A percentile compares a stretch with the other conserved stretches of the same genome.
These are phyloP conservation scores for Wallacemonas sp. DNA, from an alignment of 208 protist species.

Conservation along the genomic window DNA sequence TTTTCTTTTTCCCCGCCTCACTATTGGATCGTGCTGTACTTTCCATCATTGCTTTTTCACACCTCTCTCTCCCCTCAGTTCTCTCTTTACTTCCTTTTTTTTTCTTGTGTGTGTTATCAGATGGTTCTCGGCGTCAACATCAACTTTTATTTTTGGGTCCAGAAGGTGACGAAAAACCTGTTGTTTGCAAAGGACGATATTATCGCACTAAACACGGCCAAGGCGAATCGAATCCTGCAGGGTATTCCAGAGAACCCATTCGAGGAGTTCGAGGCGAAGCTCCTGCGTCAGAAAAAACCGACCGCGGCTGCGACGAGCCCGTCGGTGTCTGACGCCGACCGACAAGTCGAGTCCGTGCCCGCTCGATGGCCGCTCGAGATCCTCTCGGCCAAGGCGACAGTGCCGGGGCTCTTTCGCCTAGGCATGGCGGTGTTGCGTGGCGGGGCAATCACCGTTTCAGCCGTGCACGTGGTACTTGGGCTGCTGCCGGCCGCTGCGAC, in stretches of 20 bases:
- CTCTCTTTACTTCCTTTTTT: conserved; percentile 3
- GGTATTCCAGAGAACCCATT: conserved; percentile 7
- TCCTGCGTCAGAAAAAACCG: not conserved
- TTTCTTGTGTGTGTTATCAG: not conserved
- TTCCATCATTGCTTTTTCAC: not conserved
- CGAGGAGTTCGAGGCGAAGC: conserved; percentile 9
- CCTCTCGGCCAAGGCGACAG: not conserved
- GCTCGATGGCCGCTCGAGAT: conserved; percentile 5
- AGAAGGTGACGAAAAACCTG: not conserved
- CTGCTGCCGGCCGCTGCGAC: not conserved
- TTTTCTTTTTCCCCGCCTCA: not conserved
- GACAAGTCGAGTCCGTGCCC: too few relatives aligned
- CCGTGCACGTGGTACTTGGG: not conserved
- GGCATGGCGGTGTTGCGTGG: not conserved
- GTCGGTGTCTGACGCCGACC: not conserved
- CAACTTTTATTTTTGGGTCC: not conserved
- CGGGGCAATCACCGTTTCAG: not conserved
- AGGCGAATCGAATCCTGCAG: conserved; percentile 9
- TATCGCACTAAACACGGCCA: not conserved
- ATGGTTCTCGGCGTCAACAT: not conserved
- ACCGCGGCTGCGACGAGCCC: not conserved
- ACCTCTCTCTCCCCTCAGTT: not conserved
- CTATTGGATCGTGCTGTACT: conserved; percentile 2
- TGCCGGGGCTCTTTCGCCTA: not conserved
- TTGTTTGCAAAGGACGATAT: not conserved